Conservation (phyloP, 1,284 basidiomycete genomes). For the Fomitopsis betulina region DNA sequence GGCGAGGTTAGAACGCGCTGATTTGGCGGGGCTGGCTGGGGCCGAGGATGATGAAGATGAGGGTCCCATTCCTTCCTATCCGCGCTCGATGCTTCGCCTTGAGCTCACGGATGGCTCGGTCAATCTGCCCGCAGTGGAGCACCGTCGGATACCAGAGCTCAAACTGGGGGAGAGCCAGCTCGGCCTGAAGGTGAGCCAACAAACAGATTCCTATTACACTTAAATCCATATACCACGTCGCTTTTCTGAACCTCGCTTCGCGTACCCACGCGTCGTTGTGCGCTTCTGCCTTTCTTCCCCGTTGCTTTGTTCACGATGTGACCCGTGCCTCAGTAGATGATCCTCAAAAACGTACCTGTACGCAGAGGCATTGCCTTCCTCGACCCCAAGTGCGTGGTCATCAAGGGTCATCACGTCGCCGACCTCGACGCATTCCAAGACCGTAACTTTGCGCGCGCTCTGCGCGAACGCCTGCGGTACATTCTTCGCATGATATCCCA, state of each 20-base stretch:
- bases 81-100: conserved; percentile 64
- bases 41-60: conserved; percentile 58
- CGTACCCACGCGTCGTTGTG: background rate
- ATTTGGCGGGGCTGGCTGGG: conserved; percentile 38
- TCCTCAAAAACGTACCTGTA: conserved; percentile 57
- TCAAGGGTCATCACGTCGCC: conserved; percentile 54
- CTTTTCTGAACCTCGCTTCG: background rate
- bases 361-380: conserved; percentile 64
- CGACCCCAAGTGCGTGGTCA: conserved; percentile 53
- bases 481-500: conserved; percentile 14
- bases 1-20: conserved; percentile 57
- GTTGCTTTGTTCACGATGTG: background rate
- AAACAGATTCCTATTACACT: background rate
- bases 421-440: conserved; percentile 54
- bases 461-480: conserved; percentile 60
- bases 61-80: conserved; percentile 69
- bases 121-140: conserved; percentile 66
- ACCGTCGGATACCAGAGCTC: conserved; percentile 51
- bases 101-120: conserved; percentile 63
- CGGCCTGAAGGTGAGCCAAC: conserved; percentile 60
- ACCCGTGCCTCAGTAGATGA: conserved; percentile 40
- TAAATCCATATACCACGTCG: background rate
- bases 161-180: conserved; percentile 63
- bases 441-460: conserved; percentile 47
- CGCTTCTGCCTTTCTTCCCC: background rate